A percentile compares a stretch with the other conserved stretches of the same genome.
These are phyloP conservation scores for Proliferodiscus dingleyae DNA, from an alignment of 2,329 filamentous ascomycete genomes.

Conservation along the genomic window DNA sequence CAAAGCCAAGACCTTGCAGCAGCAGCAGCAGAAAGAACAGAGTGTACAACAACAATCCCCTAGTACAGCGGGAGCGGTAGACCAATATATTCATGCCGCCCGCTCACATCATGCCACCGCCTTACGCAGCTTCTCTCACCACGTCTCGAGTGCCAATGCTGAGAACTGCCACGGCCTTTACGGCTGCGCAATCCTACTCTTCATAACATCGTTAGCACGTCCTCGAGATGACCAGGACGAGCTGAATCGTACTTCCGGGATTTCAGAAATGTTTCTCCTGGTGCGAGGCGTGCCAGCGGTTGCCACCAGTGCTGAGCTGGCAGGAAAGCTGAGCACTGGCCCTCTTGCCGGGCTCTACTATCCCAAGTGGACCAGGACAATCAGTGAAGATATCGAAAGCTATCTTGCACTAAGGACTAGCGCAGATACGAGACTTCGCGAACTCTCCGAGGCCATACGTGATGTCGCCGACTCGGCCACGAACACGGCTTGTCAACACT, in stretches of 20 bases:
- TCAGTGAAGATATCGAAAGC: too few relatives aligned
- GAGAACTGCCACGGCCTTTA: not conserved
- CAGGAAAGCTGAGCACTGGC: not conserved
- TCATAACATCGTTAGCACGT: not conserved
- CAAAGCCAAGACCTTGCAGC: too few relatives aligned
- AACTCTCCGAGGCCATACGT: not conserved
- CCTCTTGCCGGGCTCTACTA: not conserved
- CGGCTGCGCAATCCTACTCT: not conserved
- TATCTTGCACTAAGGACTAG: not conserved
- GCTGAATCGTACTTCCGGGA: not conserved
- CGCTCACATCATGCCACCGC: not conserved
- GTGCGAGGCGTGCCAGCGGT: not conserved
- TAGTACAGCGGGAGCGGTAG: not conserved
- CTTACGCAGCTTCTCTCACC: not conserved
- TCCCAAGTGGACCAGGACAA: not conserved
- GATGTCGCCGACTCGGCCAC: not conserved
- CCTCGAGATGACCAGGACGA: not conserved
- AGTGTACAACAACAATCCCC: not conserved
- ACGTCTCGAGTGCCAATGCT: not conserved
- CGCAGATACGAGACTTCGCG: not conserved
- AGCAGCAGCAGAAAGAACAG: too few relatives aligned
- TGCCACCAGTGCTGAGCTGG: not conserved
- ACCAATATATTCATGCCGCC: not conserved
- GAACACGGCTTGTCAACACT: not conserved
- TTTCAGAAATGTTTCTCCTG: not conserved